A percentile compares a stretch with the other conserved stretches of the same genome.
Evolutionary conservation across 495 filamentous ascomycete species (phyloP).

Genomic region (Xylaria curta): DNA sequence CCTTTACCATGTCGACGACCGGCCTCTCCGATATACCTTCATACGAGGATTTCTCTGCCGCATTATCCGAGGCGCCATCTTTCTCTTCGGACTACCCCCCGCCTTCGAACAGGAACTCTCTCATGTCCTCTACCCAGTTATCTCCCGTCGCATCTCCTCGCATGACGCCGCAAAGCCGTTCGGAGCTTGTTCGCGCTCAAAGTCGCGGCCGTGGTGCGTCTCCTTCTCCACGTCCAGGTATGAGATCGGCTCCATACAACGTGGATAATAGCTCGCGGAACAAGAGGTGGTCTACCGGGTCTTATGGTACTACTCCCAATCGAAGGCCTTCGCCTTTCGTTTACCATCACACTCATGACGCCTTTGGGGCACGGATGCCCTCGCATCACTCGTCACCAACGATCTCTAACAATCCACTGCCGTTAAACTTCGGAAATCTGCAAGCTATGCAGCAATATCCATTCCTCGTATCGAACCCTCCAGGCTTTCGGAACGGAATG

Average conservation of each 20-base stretch:
- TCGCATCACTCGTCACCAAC: slow-evolving; percentile 61
- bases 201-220: slow-evolving; percentile 67
- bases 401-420: slow-evolving; percentile 57
- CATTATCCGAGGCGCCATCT: slow-evolving; percentile 61
- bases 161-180: slow-evolving; percentile 62
- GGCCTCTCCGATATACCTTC: slow-evolving; percentile 64
- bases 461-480: slow-evolving; percentile 55
- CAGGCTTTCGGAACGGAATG: slow-evolving; percentile 55
- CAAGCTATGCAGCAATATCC: slow-evolving; percentile 61
- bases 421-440: slow-evolving; percentile 58
- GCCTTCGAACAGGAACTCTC: slow-evolving; percentile 61
- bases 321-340: slow-evolving; percentile 62
- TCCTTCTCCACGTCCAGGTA: slow-evolving; percentile 67
- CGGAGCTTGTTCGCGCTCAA: slow-evolving; percentile 63
- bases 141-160: slow-evolving; percentile 66
- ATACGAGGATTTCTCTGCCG: slow-evolving; percentile 64
- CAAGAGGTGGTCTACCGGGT: slow-evolving; percentile 77
- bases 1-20: slow-evolving; percentile 64
- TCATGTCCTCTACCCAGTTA: slow-evolving; percentile 64
- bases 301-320: slow-evolving; percentile 59
- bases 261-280: slow-evolving; percentile 62
- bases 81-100: slow-evolving; percentile 63
- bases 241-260: slow-evolving; percentile 68
- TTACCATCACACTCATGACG: slow-evolving; percentile 58
- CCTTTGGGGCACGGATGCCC: slow-evolving; percentile 57